Evolutionary conservation across 805 yeast genomes (phyloP).

Genomic region (Saturnispora besseyi): DNA sequence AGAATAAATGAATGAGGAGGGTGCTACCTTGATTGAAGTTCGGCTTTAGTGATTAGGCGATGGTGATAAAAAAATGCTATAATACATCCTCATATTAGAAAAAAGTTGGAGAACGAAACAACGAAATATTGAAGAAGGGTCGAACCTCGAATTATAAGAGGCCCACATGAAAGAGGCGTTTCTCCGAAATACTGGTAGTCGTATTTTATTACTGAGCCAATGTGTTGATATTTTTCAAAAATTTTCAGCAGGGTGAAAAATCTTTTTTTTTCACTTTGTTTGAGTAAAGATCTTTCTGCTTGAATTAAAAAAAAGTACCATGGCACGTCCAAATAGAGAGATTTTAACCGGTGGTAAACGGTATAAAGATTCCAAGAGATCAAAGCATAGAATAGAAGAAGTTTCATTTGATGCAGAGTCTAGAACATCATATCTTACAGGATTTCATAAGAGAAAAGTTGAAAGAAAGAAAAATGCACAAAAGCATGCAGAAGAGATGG

Average conservation of each 20-base stretch:
- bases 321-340: constrained; percentile 57
- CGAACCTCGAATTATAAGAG: too few relatives aligned
- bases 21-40: not conserved
- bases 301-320: constrained; percentile 3
- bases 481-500: constrained; percentile 67
- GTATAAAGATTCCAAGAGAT: constrained; percentile 60
- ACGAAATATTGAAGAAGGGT: too few relatives aligned
- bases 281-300: not conserved
- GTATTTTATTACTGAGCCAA: too few relatives aligned
- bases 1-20: not conserved
- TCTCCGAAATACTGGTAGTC: too few relatives aligned
- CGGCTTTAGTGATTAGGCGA: not conserved
- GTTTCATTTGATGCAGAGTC: constrained; percentile 75
- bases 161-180: too few relatives aligned
- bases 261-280: constrained; percentile 2
- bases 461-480: constrained; percentile 83
- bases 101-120: too few relatives aligned
- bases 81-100: too few relatives aligned
- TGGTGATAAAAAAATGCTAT: not conserved
- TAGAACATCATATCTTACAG: constrained; percentile 80
- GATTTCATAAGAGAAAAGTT: constrained; percentile 89
- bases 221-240: too few relatives aligned
- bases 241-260: not conserved
- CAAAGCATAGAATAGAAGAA: constrained; percentile 67
- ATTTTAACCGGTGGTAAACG: constrained; percentile 80